A percentile compares a stretch with the other conserved stretches of the same genome.
Evolutionary conservation across 2,329 filamentous ascomycete species (phyloP).

Genomic region (Neoascochyta sp.): DNA sequence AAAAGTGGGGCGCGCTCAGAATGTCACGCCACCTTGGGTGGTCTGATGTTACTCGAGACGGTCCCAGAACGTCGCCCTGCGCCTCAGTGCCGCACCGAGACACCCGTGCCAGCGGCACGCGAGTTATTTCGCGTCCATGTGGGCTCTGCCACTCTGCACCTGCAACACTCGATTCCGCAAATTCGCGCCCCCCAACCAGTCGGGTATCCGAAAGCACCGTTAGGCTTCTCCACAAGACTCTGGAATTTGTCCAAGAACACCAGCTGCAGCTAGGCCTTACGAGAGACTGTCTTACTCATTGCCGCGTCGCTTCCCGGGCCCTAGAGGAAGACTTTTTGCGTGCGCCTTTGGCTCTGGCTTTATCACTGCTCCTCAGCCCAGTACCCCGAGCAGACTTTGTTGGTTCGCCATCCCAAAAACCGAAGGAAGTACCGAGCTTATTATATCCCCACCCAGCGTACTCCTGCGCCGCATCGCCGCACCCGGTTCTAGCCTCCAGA

Average conservation of each 20-base stretch:
- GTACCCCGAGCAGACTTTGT: too few species aligned
- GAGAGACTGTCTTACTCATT: slow-evolving; percentile 14
- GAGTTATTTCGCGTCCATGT: slow-evolving; percentile 8
- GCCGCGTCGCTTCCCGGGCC: slow-evolving; percentile 9
- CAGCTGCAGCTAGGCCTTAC: slow-evolving; percentile 16
- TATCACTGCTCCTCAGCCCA: too few species aligned
- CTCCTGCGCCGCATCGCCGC: slow-evolving; percentile 15
- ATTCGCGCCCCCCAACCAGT: slow-evolving; percentile 8
- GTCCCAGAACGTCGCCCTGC: slow-evolving; percentile 9
- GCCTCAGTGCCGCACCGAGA: slow-evolving; percentile 15
- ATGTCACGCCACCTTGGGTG: slow-evolving; percentile 37
- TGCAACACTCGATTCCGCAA: slow-evolving; percentile 13
- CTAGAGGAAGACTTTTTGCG: slow-evolving; percentile 3
- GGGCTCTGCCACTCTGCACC: slow-evolving; percentile 9
- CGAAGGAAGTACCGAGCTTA: slow-evolving; percentile 18
- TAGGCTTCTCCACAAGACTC: slow-evolving; percentile 5
- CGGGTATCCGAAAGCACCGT: slow-evolving; percentile 5
- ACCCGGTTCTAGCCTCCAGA: slow-evolving; percentile 19
- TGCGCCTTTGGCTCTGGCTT: slow-evolving; percentile 3
- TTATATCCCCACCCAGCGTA: slow-evolving; percentile 20
- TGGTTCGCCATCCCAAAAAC: slow-evolving; percentile 3
- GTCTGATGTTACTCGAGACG: slow-evolving; percentile 24
- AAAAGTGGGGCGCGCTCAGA: slow-evolving; percentile 12
- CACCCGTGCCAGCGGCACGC: slow-evolving; percentile 13
- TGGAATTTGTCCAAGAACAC: slow-evolving; percentile 6